These are phyloP conservation scores for Fusarium nygamai DNA, from an alignment of 2,329 filamentous ascomycete genomes.

Conservation along the genomic window DNA sequence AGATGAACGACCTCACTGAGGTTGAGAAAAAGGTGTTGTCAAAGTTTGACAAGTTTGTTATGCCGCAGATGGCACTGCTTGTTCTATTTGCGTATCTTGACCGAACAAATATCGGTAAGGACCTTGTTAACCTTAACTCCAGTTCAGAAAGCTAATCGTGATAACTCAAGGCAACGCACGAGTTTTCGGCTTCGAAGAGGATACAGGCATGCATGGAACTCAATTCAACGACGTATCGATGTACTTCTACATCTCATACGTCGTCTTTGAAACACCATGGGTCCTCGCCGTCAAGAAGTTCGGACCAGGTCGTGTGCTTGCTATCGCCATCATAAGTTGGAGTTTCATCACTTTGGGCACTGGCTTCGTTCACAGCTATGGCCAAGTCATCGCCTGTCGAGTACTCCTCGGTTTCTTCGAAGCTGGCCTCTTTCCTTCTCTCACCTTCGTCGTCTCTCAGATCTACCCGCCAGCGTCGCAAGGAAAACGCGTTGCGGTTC, in stretches of 20 bases:
- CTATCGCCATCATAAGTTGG: constrained; percentile 48
- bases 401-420: constrained; percentile 50
- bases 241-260: constrained; percentile 47
- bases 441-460: constrained; percentile 27
- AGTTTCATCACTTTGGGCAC: constrained; percentile 46
- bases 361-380: constrained; percentile 45
- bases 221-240: constrained; percentile 47
- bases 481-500: constrained; percentile 46
- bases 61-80: constrained; percentile 42
- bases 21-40: constrained; percentile 26
- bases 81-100: constrained; percentile 43
- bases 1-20: background rate
- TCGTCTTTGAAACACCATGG: constrained; percentile 46
- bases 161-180: constrained; percentile 46
- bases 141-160: background rate
- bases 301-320: constrained; percentile 39
- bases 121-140: fast-evolving
- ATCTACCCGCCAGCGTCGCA: constrained; percentile 14
- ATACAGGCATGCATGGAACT: constrained; percentile 43
- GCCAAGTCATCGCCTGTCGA: constrained; percentile 40
- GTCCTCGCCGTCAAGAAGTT: constrained; percentile 48
- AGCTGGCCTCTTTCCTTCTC: constrained; percentile 48
- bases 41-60: constrained; percentile 44
- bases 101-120: constrained; percentile 41
- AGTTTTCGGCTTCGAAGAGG: constrained; percentile 47